Conservation (phyloP, 2,329 filamentous ascomycete genomes). For the Ophiostoma fasciatum region DNA sequence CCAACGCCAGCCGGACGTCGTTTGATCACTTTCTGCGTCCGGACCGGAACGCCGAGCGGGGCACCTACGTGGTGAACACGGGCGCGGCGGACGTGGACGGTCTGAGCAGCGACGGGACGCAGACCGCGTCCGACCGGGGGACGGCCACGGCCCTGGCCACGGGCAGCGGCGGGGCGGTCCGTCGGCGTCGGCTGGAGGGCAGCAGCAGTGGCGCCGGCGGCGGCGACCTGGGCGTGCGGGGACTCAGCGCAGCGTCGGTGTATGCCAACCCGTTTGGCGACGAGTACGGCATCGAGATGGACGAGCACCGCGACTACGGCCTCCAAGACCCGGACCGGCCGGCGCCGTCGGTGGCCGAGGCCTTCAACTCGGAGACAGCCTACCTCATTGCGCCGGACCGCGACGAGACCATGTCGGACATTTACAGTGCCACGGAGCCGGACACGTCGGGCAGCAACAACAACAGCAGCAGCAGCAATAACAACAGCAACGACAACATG, state of each 20-base stretch:
- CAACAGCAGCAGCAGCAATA: conserved; percentile 4
- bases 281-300: conserved; percentile 36
- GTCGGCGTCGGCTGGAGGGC: background rate
- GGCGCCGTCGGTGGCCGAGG: background rate
- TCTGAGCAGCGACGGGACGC: no score
- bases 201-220: conserved; percentile 34
- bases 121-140: conserved; percentile 12
- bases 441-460: conserved; percentile 8
- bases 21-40: conserved; percentile 46
- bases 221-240: conserved; percentile 30
- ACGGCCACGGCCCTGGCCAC: no score
- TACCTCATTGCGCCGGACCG: conserved; percentile 26
- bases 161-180: no score
- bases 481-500: background rate
- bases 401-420: conserved; percentile 32
- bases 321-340: conserved; percentile 13
- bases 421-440: conserved; percentile 32
- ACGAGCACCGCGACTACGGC: no score
- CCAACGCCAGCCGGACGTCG: conserved; percentile 19
- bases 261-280: conserved; percentile 47
- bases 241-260: conserved; percentile 28
- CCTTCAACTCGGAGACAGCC: conserved; percentile 16
- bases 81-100: no score
- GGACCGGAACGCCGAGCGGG: conserved; percentile 35
- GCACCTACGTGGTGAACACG: conserved; percentile 43